phyloP scores from a whole-genome alignment of 768 basidiomycete species.

The Kondoa subrosea region DNA sequence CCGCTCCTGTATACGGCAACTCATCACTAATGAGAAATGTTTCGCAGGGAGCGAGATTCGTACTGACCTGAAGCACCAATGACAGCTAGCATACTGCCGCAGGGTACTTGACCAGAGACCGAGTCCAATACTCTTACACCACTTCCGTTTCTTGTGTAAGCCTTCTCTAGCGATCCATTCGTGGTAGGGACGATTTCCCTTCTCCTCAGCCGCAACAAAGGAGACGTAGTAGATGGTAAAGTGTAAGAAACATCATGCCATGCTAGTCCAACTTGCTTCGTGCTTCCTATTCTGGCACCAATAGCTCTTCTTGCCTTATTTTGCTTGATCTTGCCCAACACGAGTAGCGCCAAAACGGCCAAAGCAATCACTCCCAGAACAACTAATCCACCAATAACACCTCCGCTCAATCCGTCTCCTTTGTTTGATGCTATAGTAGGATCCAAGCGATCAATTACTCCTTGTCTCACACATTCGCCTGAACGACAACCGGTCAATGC shows the following conservation, averaged over 20 bases:
- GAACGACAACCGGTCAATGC: slow-evolving; percentile 54
- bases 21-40: no score
- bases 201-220: background rate
- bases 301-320: slow-evolving; percentile 43
- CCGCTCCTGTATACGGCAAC: no score
- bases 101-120: slow-evolving; percentile 51
- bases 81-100: slow-evolving; percentile 78
- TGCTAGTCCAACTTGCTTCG: slow-evolving; percentile 2
- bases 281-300: background rate
- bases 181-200: background rate
- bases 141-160: slow-evolving; percentile 34
- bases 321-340: slow-evolving; percentile 48
- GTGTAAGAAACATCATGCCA: slow-evolving; percentile 15
- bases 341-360: slow-evolving; percentile 44
- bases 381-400: slow-evolving; percentile 78
- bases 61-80: slow-evolving; percentile 79
- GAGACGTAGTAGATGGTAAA: background rate
- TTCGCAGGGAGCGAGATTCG: no score
- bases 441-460: slow-evolving; percentile 46
- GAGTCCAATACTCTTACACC: slow-evolving; percentile 49
- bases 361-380: slow-evolving; percentile 56
- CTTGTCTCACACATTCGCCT: slow-evolving; percentile 76
- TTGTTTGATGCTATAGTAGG: slow-evolving; percentile 20
- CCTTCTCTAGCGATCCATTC: background rate
- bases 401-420: slow-evolving; percentile 42